A percentile compares a stretch with the other conserved stretches of the same genome.
These are phyloP conservation scores for Lactarius pseudohatsudake DNA, from an alignment of 768 basidiomycete genomes.

Conservation along the genomic window DNA sequence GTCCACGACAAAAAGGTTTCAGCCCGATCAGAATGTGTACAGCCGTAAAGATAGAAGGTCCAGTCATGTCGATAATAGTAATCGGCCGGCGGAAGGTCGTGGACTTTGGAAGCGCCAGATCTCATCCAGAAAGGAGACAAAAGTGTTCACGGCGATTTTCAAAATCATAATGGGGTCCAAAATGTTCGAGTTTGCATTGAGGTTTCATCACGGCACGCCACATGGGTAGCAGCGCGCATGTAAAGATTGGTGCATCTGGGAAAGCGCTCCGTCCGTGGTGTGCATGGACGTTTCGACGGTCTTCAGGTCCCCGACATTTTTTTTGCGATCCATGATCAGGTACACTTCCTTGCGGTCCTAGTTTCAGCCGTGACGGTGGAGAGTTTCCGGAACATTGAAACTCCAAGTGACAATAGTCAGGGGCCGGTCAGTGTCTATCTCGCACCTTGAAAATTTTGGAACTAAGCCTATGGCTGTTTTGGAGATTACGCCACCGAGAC, in stretches of 20 bases:
- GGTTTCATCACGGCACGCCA: conserved; percentile 1
- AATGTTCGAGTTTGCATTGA: not conserved
- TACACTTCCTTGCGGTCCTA: not conserved
- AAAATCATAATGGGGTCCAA: conserved; percentile 8
- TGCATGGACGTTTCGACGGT: conserved; percentile 15
- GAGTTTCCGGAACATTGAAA: not conserved
- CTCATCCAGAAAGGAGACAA: not conserved
- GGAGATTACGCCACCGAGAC: not conserved
- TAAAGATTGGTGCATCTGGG: not conserved
- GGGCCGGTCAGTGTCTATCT: not conserved
- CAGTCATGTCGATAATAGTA: not conserved
- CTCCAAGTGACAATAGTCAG: conserved; percentile 5
- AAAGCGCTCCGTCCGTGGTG: conserved; percentile 8
- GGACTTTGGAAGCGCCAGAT: not conserved
- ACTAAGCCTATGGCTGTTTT: not conserved
- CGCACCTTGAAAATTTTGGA: not conserved
- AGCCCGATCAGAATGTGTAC: conserved; percentile 4
- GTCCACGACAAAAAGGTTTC: not conserved
- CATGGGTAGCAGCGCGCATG: conserved; percentile 1
- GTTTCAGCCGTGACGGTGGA: not conserved
- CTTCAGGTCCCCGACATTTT: conserved; percentile 20
- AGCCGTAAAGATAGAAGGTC: conserved; percentile 8
- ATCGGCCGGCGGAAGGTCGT: conserved; percentile 7
- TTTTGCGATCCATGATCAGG: not conserved
- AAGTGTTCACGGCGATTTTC: too few relatives aligned